These are phyloP conservation scores for Pseudogymnoascus destructans DNA, from an alignment of 2,329 filamentous ascomycete species.

Conservation along the genomic window DNA sequence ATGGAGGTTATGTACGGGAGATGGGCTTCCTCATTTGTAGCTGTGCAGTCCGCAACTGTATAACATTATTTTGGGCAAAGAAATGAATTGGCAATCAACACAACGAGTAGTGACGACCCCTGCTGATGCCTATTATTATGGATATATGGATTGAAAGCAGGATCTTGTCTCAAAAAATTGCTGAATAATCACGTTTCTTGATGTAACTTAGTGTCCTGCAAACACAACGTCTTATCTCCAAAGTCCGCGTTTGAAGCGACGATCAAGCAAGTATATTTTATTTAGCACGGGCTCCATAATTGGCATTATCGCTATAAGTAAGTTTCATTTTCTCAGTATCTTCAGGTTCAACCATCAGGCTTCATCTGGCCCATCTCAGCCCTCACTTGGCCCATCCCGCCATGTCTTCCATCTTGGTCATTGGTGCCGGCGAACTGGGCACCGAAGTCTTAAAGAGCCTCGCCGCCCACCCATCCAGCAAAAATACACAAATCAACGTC, in stretches of 20 bases:
- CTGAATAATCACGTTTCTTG: constrained; percentile 5
- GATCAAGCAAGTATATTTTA: background rate
- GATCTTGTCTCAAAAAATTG: background rate
- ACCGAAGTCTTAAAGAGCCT: constrained; percentile 40
- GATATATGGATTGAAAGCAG: background rate
- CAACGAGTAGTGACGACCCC: background rate
- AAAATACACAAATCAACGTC: constrained; percentile 32
- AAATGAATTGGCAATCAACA: background rate
- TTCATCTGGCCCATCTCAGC: background rate
- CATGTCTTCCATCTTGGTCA: constrained; percentile 35
- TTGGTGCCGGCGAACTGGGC: constrained; percentile 57
- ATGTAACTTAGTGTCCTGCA: background rate
- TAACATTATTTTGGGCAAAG: background rate
- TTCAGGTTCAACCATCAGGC: background rate
- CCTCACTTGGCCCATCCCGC: background rate
- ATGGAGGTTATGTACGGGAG: constrained; percentile 9
- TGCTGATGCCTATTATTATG: background rate
- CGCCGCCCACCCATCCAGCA: constrained; percentile 29
- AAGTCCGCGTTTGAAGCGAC: background rate
- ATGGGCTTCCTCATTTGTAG: background rate
- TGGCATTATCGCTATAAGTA: background rate
- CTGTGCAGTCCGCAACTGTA: background rate
- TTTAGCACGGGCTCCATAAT: background rate
- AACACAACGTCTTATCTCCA: constrained; percentile 1
- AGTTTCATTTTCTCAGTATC: background rate